A percentile compares a stretch with the other conserved stretches of the same genome.
phyloP scores from a whole-genome alignment of 2,329 filamentous ascomycete genomes.

The Diaporthe australafricana region DNA sequence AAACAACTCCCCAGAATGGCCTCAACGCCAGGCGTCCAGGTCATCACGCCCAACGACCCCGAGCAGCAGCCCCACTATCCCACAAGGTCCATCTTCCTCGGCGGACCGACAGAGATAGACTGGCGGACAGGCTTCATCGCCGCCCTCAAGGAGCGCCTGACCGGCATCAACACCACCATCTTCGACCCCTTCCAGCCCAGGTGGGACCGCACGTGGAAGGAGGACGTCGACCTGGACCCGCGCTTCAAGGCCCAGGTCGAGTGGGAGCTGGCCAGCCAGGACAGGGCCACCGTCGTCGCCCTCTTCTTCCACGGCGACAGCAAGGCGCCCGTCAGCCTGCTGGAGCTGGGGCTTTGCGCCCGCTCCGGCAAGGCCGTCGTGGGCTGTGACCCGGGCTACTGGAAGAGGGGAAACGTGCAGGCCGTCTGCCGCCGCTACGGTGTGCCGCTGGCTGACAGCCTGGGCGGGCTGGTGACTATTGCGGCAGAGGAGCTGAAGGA shows the following conservation, averaged over 20 bases:
- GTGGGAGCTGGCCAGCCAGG: conserved; percentile 72
- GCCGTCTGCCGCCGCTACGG: conserved; percentile 63
- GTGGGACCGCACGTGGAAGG: conserved; percentile 66
- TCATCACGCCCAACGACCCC: conserved; percentile 33
- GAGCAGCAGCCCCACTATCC: conserved; percentile 31
- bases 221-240: conserved; percentile 57
- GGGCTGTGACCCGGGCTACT: conserved; percentile 62
- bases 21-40: conserved; percentile 2
- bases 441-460: conserved; percentile 55
- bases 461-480: conserved; percentile 50
- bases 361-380: conserved; percentile 60
- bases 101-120: conserved; percentile 62
- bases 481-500: conserved; percentile 8
- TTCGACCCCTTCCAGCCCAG: conserved; percentile 67
- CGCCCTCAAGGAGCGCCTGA: conserved; percentile 49
- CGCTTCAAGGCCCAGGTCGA: conserved; percentile 64
- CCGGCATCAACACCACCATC: conserved; percentile 56
- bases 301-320: conserved; percentile 67
- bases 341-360: conserved; percentile 70
- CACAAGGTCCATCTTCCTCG: conserved; percentile 63
- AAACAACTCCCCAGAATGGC: background rate
- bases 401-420: conserved; percentile 71
- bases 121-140: conserved; percentile 63
- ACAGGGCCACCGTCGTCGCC: conserved; percentile 63
- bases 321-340: conserved; percentile 66